Evolutionary conservation across 2,329 filamentous ascomycete species (phyloP).

Genomic region (Epichloe baconii): DNA sequence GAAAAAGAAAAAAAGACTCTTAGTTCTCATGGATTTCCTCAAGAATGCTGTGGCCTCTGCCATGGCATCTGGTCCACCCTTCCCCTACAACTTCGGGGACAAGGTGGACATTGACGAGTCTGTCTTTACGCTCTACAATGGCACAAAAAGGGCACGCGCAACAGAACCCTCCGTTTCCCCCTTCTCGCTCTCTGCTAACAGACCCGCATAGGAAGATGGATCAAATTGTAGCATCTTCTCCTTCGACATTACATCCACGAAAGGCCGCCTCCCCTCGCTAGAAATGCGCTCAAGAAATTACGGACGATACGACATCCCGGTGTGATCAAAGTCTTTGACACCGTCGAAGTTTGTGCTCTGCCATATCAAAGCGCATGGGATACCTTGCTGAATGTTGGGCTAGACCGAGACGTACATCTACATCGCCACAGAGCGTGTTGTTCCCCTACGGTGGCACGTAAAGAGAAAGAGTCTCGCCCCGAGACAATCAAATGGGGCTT

Average conservation of each 20-base stretch:
- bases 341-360: slow-evolving; percentile 58
- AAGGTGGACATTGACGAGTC: slow-evolving; percentile 84
- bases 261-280: slow-evolving; percentile 67
- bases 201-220: slow-evolving; percentile 60
- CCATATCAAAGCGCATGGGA: background rate
- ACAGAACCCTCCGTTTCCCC: too few relatives aligned
- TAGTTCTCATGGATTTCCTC: slow-evolving; percentile 72
- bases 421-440: slow-evolving; percentile 83
- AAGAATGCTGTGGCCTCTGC: slow-evolving; percentile 96
- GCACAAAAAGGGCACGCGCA: slow-evolving; percentile 58
- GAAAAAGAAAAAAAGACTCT: background rate
- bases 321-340: slow-evolving; percentile 86
- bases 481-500: slow-evolving; percentile 97
- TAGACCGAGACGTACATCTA: slow-evolving; percentile 92
- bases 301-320: slow-evolving; percentile 88
- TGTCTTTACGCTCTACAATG: slow-evolving; percentile 94
- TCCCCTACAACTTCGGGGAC: slow-evolving; percentile 88
- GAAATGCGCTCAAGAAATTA: slow-evolving; percentile 87
- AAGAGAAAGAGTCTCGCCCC: slow-evolving; percentile 76
- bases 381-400: slow-evolving; percentile 12
- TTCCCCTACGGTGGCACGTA: slow-evolving; percentile 79
- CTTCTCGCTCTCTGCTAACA: background rate
- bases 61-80: slow-evolving; percentile 86
- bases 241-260: slow-evolving; percentile 77
- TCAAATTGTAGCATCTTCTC: slow-evolving; percentile 94